Base-by-base conservation (phyloP, 2,329 filamentous ascomycete species). In the Phyllosticta paracitricarpa region DNA sequence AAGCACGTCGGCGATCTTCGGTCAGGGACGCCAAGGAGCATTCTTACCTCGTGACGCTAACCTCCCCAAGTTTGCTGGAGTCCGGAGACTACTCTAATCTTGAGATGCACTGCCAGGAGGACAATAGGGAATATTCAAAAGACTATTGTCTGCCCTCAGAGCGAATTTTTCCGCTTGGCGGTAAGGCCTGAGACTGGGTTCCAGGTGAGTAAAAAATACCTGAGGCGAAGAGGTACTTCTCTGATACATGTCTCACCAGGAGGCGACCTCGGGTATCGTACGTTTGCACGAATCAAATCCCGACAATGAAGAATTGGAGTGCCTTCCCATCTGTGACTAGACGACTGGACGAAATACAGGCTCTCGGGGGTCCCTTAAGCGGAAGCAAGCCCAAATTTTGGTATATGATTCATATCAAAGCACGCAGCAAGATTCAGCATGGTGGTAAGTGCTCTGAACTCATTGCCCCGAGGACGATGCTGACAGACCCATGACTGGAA, bases 91-190 rank as follows among this genome's bases (percentile, higher is more conserved):
- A 55, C 25, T 55, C 25, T n/a, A 25, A 55, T 8, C 54, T 55
- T 2, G 4, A 55, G 8, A 17, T 55, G 8, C 54, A 9, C 14
- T 48, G 40, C 40, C 6, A 17, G 6, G 17, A n/a, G 6, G 30
- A 58, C 24, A 30, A 14, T n/a, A 6, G 35, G 55, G 14, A 51
- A 58, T 9, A 56, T 58, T 26, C 60, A 62, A 56, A 62, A 62
- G 28, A 24, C 55, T 14, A 30, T 58, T 51, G 52, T 62, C 17
- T 62, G 40, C 40, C 14, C 51, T 2, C 60, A 62, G 30, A 48
- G 60, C 52, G 33, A 62, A 4, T 58, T 62, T 28, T 52, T 58
- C 52, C 22, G 30, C 10, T 24, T 58, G n/a, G 60, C 60, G 10
- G 7, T 54, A 30, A 58, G 56, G 19, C 53, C 53, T 26, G 24